Evolutionary conservation across 2,329 filamentous ascomycete genomes (phyloP), one percentile per base, ranked within the genome.

Genomic region (Berkeleyomyces rouxiae): DNA sequence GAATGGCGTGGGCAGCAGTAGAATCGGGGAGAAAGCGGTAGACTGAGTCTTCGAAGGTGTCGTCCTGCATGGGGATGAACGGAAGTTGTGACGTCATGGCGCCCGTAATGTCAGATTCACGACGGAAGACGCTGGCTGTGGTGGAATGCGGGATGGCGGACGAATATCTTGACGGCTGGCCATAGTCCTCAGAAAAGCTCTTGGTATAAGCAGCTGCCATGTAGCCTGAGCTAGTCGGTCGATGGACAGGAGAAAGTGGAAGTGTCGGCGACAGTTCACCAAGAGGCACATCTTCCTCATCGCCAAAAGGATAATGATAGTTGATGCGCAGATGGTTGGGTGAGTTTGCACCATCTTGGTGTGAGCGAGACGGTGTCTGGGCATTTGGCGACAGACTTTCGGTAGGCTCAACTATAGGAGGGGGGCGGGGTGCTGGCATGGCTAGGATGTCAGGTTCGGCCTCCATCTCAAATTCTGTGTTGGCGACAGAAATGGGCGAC

Each of bases 401-500:
- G 4, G 46, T 43, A 42, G 43, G 43, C 58, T 64, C 58, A 5
- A 61, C 39, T 33, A 53, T 58, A 9, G 60, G 57, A 23, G 59
- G 51, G 16, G 60, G 55, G 9, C 42, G 39, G 6, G 59, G 31
- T 36, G 61, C 47, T 10, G 44, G 55, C 4, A 60, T 61, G 6
- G 63, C 59, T 13, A 57, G 23, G 6, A 57, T 4, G 31, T 64
- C 46, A 4, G 58, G 4, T 39, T 58, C 63, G n/a, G 46, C 11
- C 13, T 64, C 86, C n/a, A 77, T 79, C 67, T 90, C 87, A 67
- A 90, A 87, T 68, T 88, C 84, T 0, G 86, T 89, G 6, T 79
- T 79, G 49, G 83, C 84, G 53, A 83, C 85, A 4, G 86, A 87
- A 11, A 82, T 70, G 2, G 84, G 80, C 13, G 85, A 86, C 40